A percentile compares a stretch with the other conserved stretches of the same genome.
Conservation (phyloP, 2,329 filamentous ascomycete genomes). For the Colletotrichum musae region DNA sequence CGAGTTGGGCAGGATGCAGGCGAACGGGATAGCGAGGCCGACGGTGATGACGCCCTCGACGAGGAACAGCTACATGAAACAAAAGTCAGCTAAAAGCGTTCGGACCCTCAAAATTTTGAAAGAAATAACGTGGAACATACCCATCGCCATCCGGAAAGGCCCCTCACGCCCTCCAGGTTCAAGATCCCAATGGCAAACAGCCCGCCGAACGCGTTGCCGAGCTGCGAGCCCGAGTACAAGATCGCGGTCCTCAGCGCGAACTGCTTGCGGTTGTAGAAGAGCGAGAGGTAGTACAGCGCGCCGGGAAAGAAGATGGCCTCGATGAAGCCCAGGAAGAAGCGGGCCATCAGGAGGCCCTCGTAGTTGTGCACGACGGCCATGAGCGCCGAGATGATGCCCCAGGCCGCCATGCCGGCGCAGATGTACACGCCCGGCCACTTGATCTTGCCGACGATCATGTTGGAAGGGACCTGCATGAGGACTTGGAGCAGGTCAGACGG, state of each 20-base stretch:
- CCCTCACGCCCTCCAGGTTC: conserved; percentile 76
- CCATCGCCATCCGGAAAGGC: conserved; percentile 73
- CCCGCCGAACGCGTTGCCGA: conserved; percentile 53
- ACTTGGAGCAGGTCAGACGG: conserved; percentile 38
- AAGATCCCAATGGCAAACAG: conserved; percentile 53
- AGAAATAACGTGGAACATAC: conserved; percentile 47
- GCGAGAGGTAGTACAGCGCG: conserved; percentile 54
- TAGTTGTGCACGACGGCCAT: conserved; percentile 64
- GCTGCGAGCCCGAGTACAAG: conserved; percentile 49
- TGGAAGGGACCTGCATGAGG: conserved; percentile 54
- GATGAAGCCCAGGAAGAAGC: conserved; percentile 40
- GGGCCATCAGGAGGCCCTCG: conserved; percentile 50
- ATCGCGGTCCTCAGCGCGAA: conserved; percentile 52
- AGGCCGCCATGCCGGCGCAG: conserved; percentile 43
- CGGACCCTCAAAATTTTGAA: accelerated
- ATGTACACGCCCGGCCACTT: conserved; percentile 44
- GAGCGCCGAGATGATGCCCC: conserved; percentile 45
- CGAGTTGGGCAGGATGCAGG: conserved; percentile 40
- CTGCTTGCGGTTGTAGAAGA: conserved; percentile 58
- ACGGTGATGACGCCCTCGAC: conserved; percentile 41
- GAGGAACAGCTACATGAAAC: conserved; percentile 20
- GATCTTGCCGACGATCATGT: conserved; percentile 47
- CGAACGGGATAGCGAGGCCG: conserved; percentile 37
- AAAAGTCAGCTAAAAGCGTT: neutral
- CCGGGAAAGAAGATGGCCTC: conserved; percentile 57